phyloP scores from a whole-genome alignment of 192 early-diverging fungal genomes.

The Podila epicladia region DNA sequence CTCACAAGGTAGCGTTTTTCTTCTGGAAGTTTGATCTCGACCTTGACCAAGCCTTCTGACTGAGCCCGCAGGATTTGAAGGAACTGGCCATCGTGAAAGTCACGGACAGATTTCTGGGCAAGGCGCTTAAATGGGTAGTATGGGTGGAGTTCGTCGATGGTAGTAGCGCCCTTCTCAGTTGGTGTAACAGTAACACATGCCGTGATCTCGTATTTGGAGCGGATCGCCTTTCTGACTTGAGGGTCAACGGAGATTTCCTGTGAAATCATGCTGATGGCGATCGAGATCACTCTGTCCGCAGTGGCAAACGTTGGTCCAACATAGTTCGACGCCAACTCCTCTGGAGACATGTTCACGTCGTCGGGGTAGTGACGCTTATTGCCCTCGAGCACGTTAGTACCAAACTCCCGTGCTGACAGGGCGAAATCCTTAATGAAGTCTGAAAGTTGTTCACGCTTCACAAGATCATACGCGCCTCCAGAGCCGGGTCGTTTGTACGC shows the following conservation, averaged over 20 bases:
- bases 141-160: constrained; percentile 83
- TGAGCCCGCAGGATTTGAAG: constrained; percentile 80
- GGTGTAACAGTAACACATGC: constrained; percentile 80
- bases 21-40: constrained; percentile 63
- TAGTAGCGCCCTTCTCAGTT: constrained; percentile 79
- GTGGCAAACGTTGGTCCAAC: constrained; percentile 57
- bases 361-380: constrained; percentile 71
- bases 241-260: constrained; percentile 85
- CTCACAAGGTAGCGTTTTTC: constrained; percentile 59
- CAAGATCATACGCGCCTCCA: constrained; percentile 48
- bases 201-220: constrained; percentile 72
- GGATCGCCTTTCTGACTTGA: constrained; percentile 78
- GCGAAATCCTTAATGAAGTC: constrained; percentile 60
- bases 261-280: constrained; percentile 76
- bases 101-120: constrained; percentile 74
- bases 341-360: constrained; percentile 61
- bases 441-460: constrained; percentile 52
- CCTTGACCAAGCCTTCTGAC: constrained; percentile 71
- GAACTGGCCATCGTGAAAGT: constrained; percentile 81
- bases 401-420: constrained; percentile 68
- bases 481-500: constrained; percentile 52
- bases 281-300: constrained; percentile 58
- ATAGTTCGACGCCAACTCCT: constrained; percentile 63
- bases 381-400: constrained; percentile 63
- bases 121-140: constrained; percentile 91